Evolutionary conservation across 2,329 filamentous ascomycete species (phyloP), one percentile per base, ranked within the genome.

Genomic region (Sclerotinia subarctica): DNA sequence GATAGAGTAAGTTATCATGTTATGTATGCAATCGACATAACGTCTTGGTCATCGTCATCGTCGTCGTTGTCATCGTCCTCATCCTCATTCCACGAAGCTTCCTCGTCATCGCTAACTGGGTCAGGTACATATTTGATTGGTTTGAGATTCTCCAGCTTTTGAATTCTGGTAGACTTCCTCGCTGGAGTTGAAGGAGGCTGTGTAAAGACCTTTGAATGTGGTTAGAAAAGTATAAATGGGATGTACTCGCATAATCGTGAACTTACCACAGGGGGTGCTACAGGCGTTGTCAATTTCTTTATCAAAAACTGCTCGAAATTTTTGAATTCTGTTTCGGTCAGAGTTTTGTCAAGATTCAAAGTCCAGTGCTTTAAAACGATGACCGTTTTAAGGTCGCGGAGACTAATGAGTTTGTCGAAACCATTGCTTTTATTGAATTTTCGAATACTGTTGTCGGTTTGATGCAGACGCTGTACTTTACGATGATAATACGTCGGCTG

Each of bases 321-420:
- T 17, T 52, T 58, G 6, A 66, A 8, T 13, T 66, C 64, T 10
- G 24, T n/a, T n/a, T 59, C 46, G 13, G 64, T 42, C n/a, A 58
- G 24, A 49, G 5, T 2, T 17, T 19, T 26, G 42, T 44, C 8
- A 8, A 19, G 11, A 1, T 17, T 46, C n/a, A 58, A 11, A 8
- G 1, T n/a, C 13, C 24, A 38, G 19, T 35, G 13, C 42, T 15
- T 58, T 19, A 38, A 44, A n/a, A 73, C 66, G 3, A 59, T 71
- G 24, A 74, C 71, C 26, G 68, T 69, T 21, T 71, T 59, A 3
- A 74, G 32, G 42, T 69, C 70, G n/a, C 66, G 66, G 29, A 74
- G 26, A 8, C 17, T 24, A 35, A 63, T 11, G 6, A 74, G 59
- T 8, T 15, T 64, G 32, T 74, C 72, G 32, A 73, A 73, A 7